Evolutionary conservation across 441 rosid species (phyloP).

Genomic region (Erodium trifolium): DNA sequence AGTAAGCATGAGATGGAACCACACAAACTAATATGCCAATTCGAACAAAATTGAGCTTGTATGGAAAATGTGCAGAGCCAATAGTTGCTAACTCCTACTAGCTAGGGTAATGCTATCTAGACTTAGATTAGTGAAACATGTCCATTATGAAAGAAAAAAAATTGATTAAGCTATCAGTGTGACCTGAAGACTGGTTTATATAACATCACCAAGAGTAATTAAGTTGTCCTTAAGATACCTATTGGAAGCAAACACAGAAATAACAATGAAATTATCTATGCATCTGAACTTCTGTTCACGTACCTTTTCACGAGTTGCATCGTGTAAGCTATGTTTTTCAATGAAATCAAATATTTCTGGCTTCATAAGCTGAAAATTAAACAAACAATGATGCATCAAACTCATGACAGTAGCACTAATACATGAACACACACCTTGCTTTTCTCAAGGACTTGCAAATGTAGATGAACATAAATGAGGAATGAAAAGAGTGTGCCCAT

Average conservation of each 20-base stretch:
- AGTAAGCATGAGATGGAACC: slow-evolving; percentile 14
- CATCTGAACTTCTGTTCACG: slow-evolving; percentile 14
- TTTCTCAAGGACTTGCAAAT: neutral
- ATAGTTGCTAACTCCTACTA: neutral
- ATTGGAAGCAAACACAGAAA: slow-evolving; percentile 1
- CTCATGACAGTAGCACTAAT: slow-evolving; percentile 15
- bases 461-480: neutral
- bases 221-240: neutral
- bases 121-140: neutral
- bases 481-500: slow-evolving; percentile 9
- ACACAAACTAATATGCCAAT: slow-evolving; percentile 10
- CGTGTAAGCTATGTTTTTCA: slow-evolving; percentile 80
- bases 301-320: slow-evolving; percentile 90
- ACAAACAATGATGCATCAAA: slow-evolving; percentile 14
- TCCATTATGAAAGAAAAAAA: neutral
- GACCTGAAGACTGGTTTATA: neutral
- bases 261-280: neutral
- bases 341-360: slow-evolving; percentile 80
- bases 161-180: neutral
- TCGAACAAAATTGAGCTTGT: neutral
- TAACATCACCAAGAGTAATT: neutral
- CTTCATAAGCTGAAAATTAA: slow-evolving; percentile 76
- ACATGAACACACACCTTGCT: slow-evolving; percentile 4
- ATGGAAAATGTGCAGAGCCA: neutral
- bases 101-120: slow-evolving; percentile 5